Evolutionary conservation across 2,329 filamentous ascomycete species (phyloP).

Genomic region (Hansfordia pulvinata): DNA sequence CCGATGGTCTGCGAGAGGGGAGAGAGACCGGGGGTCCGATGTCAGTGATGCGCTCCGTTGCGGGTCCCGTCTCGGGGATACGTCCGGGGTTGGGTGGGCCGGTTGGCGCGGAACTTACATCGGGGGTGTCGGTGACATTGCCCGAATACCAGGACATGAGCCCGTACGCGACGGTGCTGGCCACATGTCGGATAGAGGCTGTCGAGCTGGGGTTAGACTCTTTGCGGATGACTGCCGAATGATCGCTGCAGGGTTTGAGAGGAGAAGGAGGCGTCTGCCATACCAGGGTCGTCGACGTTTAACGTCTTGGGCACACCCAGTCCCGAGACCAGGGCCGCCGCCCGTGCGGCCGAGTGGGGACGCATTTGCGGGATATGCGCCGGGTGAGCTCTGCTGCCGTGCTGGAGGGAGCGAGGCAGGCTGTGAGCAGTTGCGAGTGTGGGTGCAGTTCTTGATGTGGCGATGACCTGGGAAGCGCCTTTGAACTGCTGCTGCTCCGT

Average conservation of each 20-base stretch:
- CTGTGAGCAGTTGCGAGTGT: no score
- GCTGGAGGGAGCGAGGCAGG: no score
- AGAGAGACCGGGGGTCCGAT: conserved; percentile 2
- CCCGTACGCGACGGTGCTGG: conserved; percentile 44
- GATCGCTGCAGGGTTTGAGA: conserved; percentile 16
- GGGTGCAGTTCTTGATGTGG: no score
- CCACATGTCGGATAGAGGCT: conserved; percentile 50
- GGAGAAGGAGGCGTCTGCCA: background rate
- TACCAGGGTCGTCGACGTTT: background rate
- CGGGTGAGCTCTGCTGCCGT: no score
- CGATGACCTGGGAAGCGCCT: no score
- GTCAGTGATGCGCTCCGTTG: no score
- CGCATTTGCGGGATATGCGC: background rate
- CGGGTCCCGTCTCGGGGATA: no score
- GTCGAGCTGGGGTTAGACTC: conserved; percentile 6
- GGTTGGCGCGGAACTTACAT: conserved; percentile 15
- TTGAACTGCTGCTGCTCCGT: no score
- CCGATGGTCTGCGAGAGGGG: conserved; percentile 32
- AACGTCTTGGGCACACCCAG: conserved; percentile 1
- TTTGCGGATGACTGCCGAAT: background rate
- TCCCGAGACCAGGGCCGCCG: no score
- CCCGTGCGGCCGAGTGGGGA: background rate
- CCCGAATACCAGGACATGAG: conserved; percentile 53
- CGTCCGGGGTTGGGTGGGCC: no score
- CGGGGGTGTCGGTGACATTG: conserved; percentile 37